Evolutionary conservation across 2,329 filamentous ascomycete species (phyloP), one percentile per base, ranked within the genome.

Genomic region (Podosphaera aphanis): DNA sequence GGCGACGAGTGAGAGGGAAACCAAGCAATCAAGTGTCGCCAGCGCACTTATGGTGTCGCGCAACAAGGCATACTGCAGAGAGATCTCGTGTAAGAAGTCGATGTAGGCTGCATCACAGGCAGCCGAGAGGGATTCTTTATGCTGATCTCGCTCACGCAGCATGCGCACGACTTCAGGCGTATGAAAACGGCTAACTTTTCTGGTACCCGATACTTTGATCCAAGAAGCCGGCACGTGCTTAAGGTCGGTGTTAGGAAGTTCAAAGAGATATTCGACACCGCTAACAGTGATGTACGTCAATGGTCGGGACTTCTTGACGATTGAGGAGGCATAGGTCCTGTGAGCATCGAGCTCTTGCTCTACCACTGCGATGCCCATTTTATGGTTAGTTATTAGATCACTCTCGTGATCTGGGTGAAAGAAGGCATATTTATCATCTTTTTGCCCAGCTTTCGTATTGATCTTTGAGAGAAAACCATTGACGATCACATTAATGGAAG

Each of bases 121-220:
- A 8, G 85, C 85, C 2, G 85, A 84, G 11, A 98, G 73, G 2
- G 83, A 79, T 62, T 98, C 90, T 58, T 88, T 93, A 63, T 94
- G 82, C 56, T 94, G 88, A 60, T 95, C 90, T 38, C 90, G 76
- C 62, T 94, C 85, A 37, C 77, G 75, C 16, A 93, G 72, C 54
- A 93, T 70, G 49, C 75, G 74, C 43, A 93, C 70, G 20, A 94
- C 83, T 54, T 93, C 80, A 3, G 90, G 90, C 0, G 90, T 90
- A 62, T 98, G 90, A 61, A 95, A 98, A 48, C 90, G 78, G 0
- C 84, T 86, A 4, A 86, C 65, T 55, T 83, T 84, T 61, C 95
- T 95, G 5, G 90, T 98, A 43, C 88, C 86, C 47, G 81, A 92
- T 55, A 95, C 83, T 62, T 98, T 95, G 51, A 73, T 70, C 90